Base-by-base conservation (phyloP, 768 basidiomycete species). In the Pholiota microspora region DNA sequence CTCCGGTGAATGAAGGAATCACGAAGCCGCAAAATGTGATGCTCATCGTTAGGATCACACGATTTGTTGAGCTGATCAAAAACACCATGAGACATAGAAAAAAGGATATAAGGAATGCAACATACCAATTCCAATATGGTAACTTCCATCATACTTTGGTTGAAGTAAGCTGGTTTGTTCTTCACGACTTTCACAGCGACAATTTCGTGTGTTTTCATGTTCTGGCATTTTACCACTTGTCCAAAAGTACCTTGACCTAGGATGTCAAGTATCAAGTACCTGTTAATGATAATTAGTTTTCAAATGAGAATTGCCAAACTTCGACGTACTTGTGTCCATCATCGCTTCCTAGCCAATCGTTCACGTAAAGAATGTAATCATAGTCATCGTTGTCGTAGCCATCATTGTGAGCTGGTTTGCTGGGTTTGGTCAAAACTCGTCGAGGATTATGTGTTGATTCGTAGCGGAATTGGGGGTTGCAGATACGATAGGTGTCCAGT, bases 141-240 rank as follows among this genome's bases (percentile, higher is more conserved):
- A 24, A 98, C 96, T 72, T 99, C 97, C 97, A 99, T 99, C 91
- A 97, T 98, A 71, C 90, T 93, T 73, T 99, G 97, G 67, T 98
- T 98, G 72, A 97, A 94, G 76, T 99, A 99, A 0, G 97, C 97
- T 4, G 96, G 97, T 72, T 98, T 99, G 73, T 99, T 99, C 78
- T 99, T 99, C 61, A 99, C 94, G 7, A 99, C 97, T 73, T 98
- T 99, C 57, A 99, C 97, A 21, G 97, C 97, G 40, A 97, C 94
- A 51, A 98, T 92, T 68, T 98, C 96, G 71, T 98, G 94, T 27
- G 93, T 97, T 76, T 95, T 94, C 88, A 98, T 95, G 68, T 99
- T 98, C 71, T 98, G 97, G 67, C 97, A 99, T 70, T 99, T 99
- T 63, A 98, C 97, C 28, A 99, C 97, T 70, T 99, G 97, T 7